A percentile compares a stretch with the other conserved stretches of the same genome.
Evolutionary conservation across 495 filamentous ascomycete species (phyloP).

Genomic region (Astrothelium subdiscretum): DNA sequence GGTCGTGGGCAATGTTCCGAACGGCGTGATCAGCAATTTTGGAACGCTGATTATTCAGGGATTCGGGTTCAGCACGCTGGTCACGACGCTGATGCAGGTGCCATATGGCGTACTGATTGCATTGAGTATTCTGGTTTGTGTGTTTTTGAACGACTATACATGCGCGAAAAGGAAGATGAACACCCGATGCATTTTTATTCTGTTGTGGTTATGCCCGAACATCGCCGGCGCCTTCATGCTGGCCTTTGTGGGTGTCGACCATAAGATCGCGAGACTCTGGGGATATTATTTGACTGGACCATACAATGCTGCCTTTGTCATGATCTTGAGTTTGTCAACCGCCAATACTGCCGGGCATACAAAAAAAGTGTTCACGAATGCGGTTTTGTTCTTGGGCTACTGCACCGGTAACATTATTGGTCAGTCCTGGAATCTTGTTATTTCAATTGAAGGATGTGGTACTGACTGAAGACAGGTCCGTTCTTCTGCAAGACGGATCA

Average conservation of each 20-base stretch:
- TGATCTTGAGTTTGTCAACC: slow-evolving; percentile 46
- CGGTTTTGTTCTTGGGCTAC: slow-evolving; percentile 40
- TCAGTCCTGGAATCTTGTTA: not conserved
- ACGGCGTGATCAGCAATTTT: slow-evolving; percentile 49
- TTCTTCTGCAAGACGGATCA: slow-evolving; percentile 52
- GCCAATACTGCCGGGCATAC: slow-evolving; percentile 49
- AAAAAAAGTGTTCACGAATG: slow-evolving; percentile 52
- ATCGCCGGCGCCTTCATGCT: slow-evolving; percentile 45
- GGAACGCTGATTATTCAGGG: slow-evolving; percentile 51
- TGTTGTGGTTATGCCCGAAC: slow-evolving; percentile 35
- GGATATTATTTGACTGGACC: slow-evolving; percentile 49
- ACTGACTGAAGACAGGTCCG: slow-evolving; percentile 44
- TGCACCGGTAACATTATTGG: slow-evolving; percentile 19
- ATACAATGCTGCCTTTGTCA: slow-evolving; percentile 49
- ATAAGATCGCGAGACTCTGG: slow-evolving; percentile 39
- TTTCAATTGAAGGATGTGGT: slow-evolving; percentile 13
- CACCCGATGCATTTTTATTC: slow-evolving; percentile 42
- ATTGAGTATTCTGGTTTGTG: slow-evolving; percentile 44
- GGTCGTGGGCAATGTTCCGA: slow-evolving; percentile 41
- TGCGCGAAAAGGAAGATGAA: slow-evolving; percentile 28
- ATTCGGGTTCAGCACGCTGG: slow-evolving; percentile 45
- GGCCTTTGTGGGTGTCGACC: slow-evolving; percentile 36
- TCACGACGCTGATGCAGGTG: slow-evolving; percentile 42
- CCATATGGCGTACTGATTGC: slow-evolving; percentile 48
- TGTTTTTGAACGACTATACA: slow-evolving; percentile 46